A percentile compares a stretch with the other conserved stretches of the same genome.
Conservation (phyloP, 2,329 filamentous ascomycete genomes). For the Fusarium keratoplasticum region DNA sequence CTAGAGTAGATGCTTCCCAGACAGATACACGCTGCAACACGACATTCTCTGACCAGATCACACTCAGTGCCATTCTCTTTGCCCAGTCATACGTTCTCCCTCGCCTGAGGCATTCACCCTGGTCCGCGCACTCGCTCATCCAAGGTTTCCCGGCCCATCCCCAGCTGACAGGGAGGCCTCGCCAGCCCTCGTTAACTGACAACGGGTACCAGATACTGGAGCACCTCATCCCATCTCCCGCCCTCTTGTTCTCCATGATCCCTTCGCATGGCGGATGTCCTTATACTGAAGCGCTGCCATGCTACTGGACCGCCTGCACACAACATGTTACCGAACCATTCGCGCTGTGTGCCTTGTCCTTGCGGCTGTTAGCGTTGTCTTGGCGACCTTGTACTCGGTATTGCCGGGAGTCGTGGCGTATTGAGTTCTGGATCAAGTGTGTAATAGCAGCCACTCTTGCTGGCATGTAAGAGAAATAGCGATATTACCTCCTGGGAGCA, state of each 20-base stretch:
- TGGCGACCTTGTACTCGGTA: not conserved
- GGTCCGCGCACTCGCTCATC: not conserved
- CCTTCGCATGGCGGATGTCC: not conserved
- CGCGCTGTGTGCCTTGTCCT: not conserved
- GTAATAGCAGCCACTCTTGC: not conserved
- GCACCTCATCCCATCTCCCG: not conserved
- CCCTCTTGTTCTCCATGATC: not conserved
- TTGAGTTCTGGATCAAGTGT: not conserved
- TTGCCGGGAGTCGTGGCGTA: not conserved
- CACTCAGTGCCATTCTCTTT: not conserved
- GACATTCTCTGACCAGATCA: not conserved
- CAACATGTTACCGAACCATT: not conserved
- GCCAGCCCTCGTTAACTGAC: not conserved
- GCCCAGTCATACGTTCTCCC: not conserved
- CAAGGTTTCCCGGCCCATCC: not conserved
- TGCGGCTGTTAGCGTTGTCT: not conserved
- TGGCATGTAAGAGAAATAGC: not conserved
- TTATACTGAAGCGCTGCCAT: not conserved
- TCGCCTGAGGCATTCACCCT: not conserved
- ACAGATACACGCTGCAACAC: not conserved
- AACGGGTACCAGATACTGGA: not conserved
- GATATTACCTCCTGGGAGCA: not conserved
- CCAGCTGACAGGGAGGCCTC: not conserved
- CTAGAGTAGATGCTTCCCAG: not conserved
- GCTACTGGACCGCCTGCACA: not conserved